Evolutionary conservation across 768 basidiomycete species (phyloP).

Genomic region (Hygrocybe punicea): DNA sequence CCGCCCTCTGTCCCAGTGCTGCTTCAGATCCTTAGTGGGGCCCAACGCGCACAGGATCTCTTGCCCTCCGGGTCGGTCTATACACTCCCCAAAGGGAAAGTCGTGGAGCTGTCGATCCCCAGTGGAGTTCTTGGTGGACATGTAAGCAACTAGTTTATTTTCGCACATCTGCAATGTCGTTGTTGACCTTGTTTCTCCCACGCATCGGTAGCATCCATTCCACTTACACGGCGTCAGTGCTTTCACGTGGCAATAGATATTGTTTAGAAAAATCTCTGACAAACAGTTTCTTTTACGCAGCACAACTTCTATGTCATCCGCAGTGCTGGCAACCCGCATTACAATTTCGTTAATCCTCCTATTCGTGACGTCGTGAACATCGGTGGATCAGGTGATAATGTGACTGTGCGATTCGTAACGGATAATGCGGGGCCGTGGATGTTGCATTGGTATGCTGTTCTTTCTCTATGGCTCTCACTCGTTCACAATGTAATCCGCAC

Average conservation of each 20-base stretch:
- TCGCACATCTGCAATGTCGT: neutral
- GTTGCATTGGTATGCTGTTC: constrained; percentile 41
- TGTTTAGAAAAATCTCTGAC: no score
- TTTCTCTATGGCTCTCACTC: neutral
- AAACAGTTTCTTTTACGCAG: constrained; percentile 17
- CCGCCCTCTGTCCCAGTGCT: constrained; percentile 16
- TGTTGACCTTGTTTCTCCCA: neutral
- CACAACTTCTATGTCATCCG: constrained; percentile 46
- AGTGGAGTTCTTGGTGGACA: constrained; percentile 37
- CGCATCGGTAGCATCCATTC: constrained; percentile 32
- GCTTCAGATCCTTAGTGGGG: constrained; percentile 13
- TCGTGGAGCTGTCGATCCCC: constrained; percentile 34
- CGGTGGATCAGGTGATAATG: constrained; percentile 26
- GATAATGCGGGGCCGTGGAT: constrained; percentile 54
- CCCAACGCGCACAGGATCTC: constrained; percentile 29
- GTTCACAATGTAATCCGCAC: neutral
- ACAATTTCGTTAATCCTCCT: constrained; percentile 52
- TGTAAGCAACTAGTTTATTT: neutral
- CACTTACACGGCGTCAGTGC: constrained; percentile 36
- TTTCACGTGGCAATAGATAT: neutral
- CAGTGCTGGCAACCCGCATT: constrained; percentile 35
- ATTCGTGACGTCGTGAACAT: constrained; percentile 48
- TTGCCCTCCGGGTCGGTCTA: constrained; percentile 50
- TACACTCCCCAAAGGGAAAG: constrained; percentile 42
- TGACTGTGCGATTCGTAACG: constrained; percentile 49